These are phyloP conservation scores for Cyclotella kingstonii DNA, from an alignment of 108 stramenopile species.

Conservation along the genomic window DNA sequence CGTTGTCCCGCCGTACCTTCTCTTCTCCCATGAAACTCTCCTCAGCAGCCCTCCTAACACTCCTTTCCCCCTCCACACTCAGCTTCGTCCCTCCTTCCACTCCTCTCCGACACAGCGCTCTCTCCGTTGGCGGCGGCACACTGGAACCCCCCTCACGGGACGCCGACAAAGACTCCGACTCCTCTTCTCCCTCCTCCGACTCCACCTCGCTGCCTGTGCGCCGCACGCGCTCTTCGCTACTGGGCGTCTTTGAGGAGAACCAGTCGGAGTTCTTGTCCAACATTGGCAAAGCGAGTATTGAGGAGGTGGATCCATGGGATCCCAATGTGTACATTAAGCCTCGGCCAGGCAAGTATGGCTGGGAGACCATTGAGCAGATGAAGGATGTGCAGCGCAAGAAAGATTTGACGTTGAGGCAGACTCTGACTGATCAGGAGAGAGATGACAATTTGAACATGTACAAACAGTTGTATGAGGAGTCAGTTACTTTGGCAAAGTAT, in stretches of 20 bases:
- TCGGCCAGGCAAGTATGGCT: slow-evolving; percentile 69
- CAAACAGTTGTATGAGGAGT: slow-evolving; percentile 61
- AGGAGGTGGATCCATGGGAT: slow-evolving; percentile 62
- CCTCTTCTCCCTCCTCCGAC: slow-evolving; percentile 6
- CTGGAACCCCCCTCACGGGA: slow-evolving; percentile 7
- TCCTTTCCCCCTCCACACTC: background rate
- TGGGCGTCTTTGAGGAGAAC: slow-evolving; percentile 3
- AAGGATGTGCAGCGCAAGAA: background rate
- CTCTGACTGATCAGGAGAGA: slow-evolving; percentile 64
- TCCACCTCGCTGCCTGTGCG: background rate
- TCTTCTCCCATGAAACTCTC: slow-evolving; percentile 1
- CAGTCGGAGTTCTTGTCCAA: slow-evolving; percentile 5
- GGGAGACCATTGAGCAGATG: slow-evolving; percentile 5
- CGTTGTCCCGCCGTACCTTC: slow-evolving; percentile 12
- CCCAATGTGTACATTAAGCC: slow-evolving; percentile 83
- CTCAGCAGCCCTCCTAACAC: background rate
- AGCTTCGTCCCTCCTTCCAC: background rate
- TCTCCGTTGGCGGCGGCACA: slow-evolving; percentile 26
- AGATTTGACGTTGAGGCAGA: slow-evolving; percentile 35
- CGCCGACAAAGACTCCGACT: background rate
- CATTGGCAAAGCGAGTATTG: slow-evolving; percentile 4
- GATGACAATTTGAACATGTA: slow-evolving; percentile 72
- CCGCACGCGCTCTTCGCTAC: background rate
- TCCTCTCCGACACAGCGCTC: slow-evolving; percentile 8
- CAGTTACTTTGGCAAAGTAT: slow-evolving; percentile 50